phyloP scores from a whole-genome alignment of 345 rosid genomes.

The Eucalyptus grandis region DNA sequence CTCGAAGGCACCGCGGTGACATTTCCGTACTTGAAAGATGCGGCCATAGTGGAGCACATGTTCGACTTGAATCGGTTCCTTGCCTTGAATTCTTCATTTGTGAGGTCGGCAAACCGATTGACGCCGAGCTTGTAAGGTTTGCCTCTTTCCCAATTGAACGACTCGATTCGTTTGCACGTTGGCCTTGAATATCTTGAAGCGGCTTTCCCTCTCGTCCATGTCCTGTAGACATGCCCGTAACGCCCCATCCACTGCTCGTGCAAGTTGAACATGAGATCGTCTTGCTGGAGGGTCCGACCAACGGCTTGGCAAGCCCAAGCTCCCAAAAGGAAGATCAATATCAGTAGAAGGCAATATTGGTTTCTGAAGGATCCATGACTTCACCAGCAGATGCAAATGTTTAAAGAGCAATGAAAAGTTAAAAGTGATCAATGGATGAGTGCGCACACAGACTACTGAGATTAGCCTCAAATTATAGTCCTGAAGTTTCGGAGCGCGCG shows the following conservation, averaged over 20 bases:
- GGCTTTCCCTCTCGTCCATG: conserved; percentile 11
- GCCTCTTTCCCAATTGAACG: conserved; percentile 6
- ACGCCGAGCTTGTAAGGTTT: conserved; percentile 31
- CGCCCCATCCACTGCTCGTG: too few relatives aligned
- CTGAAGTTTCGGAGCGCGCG: neutral
- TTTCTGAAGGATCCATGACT: too few relatives aligned
- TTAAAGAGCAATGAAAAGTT: neutral
- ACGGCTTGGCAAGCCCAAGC: too few relatives aligned
- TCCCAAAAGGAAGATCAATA: too few relatives aligned
- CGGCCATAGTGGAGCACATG: conserved; percentile 2
- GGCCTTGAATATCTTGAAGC: conserved; percentile 21
- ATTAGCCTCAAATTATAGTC: neutral
- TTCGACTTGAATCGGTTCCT: conserved; percentile 22
- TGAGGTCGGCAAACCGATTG: conserved; percentile 34
- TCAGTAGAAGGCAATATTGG: too few relatives aligned
- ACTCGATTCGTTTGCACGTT: conserved; percentile 20
- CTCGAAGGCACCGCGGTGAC: conserved; percentile 5
- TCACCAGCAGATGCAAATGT: neutral
- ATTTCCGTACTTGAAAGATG: conserved; percentile 20
- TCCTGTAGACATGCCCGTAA: neutral
- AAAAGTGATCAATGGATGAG: neutral
- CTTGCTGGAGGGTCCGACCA: too few relatives aligned
- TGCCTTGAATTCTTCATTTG: conserved; percentile 25
- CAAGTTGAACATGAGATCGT: too few relatives aligned
- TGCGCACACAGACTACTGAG: neutral